Evolutionary conservation across 2,329 filamentous ascomycete genomes (phyloP).

Genomic region (Colletotrichum higginsianum): DNA sequence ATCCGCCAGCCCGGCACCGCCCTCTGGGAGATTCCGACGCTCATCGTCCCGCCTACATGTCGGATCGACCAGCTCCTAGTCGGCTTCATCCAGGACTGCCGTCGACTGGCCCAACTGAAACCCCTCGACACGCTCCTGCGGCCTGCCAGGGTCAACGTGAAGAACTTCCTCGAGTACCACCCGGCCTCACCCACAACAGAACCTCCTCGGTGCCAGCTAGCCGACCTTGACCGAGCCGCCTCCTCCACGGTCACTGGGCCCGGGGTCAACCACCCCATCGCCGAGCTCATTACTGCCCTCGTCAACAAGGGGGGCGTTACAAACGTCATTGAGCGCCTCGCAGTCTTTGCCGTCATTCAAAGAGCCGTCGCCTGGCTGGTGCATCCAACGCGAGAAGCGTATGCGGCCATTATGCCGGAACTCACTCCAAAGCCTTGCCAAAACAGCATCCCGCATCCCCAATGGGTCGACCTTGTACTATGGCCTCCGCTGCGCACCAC

Average conservation of each 20-base stretch:
- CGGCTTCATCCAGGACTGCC: conserved; percentile 55
- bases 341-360: conserved; percentile 51
- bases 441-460: conserved; percentile 47
- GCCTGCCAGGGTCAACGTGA: conserved; percentile 52
- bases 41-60: conserved; percentile 49
- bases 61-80: conserved; percentile 54
- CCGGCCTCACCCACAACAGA: conserved; percentile 37
- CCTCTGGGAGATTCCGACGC: conserved; percentile 53
- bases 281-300: conserved; percentile 50
- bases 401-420: conserved; percentile 44
- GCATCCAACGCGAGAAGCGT: conserved; percentile 51
- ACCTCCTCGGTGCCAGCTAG: conserved; percentile 37
- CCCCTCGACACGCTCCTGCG: conserved; percentile 51
- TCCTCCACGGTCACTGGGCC: conserved; percentile 2
- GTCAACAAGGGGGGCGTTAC: conserved; percentile 49
- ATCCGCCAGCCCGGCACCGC: conserved; percentile 45
- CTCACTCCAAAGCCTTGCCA: conserved; percentile 49
- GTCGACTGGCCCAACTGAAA: conserved; percentile 49
- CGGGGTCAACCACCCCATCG: conserved; percentile 47
- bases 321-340: conserved; percentile 51
- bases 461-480: conserved; percentile 53
- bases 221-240: conserved; percentile 42
- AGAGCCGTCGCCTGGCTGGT: conserved; percentile 50
- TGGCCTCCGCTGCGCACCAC: conserved; percentile 54
- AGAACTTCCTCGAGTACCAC: conserved; percentile 52